Conservation (phyloP, 2,329 filamentous ascomycete genomes). For the Zalaria sp. region DNA sequence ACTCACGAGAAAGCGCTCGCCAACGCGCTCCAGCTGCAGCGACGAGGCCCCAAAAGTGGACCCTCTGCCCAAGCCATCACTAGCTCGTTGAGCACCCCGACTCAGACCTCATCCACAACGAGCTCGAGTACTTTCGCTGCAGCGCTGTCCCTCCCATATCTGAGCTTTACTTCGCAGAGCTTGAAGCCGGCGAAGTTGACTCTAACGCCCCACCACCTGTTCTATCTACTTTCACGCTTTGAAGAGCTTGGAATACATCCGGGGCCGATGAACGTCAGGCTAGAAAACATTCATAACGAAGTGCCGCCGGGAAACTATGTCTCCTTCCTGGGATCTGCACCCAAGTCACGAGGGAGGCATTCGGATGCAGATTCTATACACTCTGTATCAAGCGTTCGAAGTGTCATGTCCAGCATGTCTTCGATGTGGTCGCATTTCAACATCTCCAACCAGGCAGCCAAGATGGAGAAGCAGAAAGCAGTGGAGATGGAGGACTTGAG, state of each 20-base stretch:
- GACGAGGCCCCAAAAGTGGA: conserved; percentile 54
- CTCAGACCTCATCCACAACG: conserved; percentile 49
- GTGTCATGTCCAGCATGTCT: conserved; percentile 95
- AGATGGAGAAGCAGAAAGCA: conserved; percentile 80
- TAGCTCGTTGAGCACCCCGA: conserved; percentile 42
- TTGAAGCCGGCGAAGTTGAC: conserved; percentile 85
- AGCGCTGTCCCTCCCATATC: conserved; percentile 71
- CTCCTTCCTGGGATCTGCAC: conserved; percentile 77
- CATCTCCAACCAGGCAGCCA: conserved; percentile 65
- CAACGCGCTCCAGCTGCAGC: conserved; percentile 80
- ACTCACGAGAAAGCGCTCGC: conserved; percentile 95
- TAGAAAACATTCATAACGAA: conserved; percentile 88
- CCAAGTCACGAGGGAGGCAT: conserved; percentile 62
- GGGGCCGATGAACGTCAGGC: conserved; percentile 87
- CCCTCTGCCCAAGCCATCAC: conserved; percentile 30
- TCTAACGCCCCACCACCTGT: conserved; percentile 88
- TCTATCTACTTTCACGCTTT: conserved; percentile 89
- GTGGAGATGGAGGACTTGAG: conserved; percentile 77
- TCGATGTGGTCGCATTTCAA: conserved; percentile 83
- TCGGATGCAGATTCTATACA: conserved; percentile 85
- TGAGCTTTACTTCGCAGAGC: conserved; percentile 72
- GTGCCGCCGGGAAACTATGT: conserved; percentile 83
- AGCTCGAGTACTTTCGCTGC: conserved; percentile 61
- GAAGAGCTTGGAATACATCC: conserved; percentile 84
- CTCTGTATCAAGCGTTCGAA: conserved; percentile 91